A percentile compares a stretch with the other conserved stretches of the same genome.
Conservation (phyloP, 441 rosid species). For the Brassica balearica region DNA sequence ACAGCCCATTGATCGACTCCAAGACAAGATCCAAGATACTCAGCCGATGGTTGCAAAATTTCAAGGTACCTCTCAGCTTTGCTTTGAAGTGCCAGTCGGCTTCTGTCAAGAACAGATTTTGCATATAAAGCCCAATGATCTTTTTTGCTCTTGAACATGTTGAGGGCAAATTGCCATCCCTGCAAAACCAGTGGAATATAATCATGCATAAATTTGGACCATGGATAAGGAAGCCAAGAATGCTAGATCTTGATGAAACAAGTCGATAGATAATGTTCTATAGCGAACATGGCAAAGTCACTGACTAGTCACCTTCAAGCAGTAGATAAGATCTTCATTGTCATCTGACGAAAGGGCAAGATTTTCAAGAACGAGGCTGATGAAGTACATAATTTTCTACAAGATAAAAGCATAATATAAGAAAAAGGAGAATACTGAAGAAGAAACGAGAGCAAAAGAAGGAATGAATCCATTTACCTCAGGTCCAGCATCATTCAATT, state of each 20-base stretch:
- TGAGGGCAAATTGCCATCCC: slow-evolving; percentile 87
- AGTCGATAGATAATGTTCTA: slow-evolving; percentile 17
- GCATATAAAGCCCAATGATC: slow-evolving; percentile 91
- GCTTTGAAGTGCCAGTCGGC: slow-evolving; percentile 86
- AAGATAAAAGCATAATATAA: slow-evolving; percentile 25
- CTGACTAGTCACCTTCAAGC: slow-evolving; percentile 75
- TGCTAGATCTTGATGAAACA: slow-evolving; percentile 24
- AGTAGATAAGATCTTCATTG: slow-evolving; percentile 92
- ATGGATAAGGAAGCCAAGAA: slow-evolving; percentile 17
- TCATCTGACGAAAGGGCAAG: slow-evolving; percentile 92
- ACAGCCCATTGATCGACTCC: slow-evolving; percentile 91
- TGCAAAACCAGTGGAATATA: slow-evolving; percentile 42
- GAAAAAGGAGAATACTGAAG: slow-evolving; percentile 19
- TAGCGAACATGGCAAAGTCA: slow-evolving; percentile 16
- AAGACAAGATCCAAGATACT: slow-evolving; percentile 91
- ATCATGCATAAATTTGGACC: slow-evolving; percentile 24
- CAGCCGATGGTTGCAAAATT: slow-evolving; percentile 95
- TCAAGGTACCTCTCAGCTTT: slow-evolving; percentile 90
- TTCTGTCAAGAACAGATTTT: slow-evolving; percentile 96
- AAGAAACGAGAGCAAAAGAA: not conserved
- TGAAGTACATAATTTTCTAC: slow-evolving; percentile 92
- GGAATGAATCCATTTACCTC: slow-evolving; percentile 60
- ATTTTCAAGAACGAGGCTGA: slow-evolving; percentile 89
- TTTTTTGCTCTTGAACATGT: slow-evolving; percentile 65
- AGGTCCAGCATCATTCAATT: slow-evolving; percentile 77